Evolutionary conservation across 2,329 filamentous ascomycete species (phyloP).

Genomic region (Clonostachys solani): DNA sequence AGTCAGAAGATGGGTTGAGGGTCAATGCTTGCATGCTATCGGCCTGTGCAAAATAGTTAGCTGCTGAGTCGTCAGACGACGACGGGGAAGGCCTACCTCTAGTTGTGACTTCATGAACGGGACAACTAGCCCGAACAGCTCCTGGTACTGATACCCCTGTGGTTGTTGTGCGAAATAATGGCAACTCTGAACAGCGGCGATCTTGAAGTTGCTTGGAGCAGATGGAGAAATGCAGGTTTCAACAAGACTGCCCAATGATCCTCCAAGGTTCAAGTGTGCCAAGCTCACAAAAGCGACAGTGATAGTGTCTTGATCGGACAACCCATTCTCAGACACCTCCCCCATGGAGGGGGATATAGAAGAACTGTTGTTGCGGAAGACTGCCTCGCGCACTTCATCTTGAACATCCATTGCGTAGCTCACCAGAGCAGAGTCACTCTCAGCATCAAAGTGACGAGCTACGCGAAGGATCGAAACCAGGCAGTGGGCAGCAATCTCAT

Average conservation of each 20-base stretch:
- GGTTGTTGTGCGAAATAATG: conserved; percentile 55
- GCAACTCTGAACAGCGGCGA: conserved; percentile 58
- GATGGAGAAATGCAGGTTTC: conserved; percentile 52
- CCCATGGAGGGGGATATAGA: conserved; percentile 1
- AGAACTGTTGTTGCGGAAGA: conserved; percentile 44
- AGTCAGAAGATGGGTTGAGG: conserved; percentile 1
- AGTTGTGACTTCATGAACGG: conserved; percentile 54
- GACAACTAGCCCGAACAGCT: conserved; percentile 50
- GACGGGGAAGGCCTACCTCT: conserved; percentile 35
- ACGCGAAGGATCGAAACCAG: conserved; percentile 58
- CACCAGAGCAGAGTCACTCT: conserved; percentile 59
- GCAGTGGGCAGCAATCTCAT: conserved; percentile 64
- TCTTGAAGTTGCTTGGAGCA: conserved; percentile 55
- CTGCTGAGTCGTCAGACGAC: neutral
- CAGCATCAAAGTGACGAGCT: conserved; percentile 58
- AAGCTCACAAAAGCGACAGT: conserved; percentile 64
- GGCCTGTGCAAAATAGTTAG: neutral
- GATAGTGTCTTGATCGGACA: conserved; percentile 60
- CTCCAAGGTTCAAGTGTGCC: conserved; percentile 56
- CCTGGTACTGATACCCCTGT: conserved; percentile 42
- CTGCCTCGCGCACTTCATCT: conserved; percentile 62
- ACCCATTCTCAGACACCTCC: conserved; percentile 30
- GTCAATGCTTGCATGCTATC: neutral
- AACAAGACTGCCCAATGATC: conserved; percentile 51
- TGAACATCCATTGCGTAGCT: conserved; percentile 68